phyloP scores from a whole-genome alignment of 2,329 filamentous ascomycete genomes.

The Ceratocystis papillata region DNA sequence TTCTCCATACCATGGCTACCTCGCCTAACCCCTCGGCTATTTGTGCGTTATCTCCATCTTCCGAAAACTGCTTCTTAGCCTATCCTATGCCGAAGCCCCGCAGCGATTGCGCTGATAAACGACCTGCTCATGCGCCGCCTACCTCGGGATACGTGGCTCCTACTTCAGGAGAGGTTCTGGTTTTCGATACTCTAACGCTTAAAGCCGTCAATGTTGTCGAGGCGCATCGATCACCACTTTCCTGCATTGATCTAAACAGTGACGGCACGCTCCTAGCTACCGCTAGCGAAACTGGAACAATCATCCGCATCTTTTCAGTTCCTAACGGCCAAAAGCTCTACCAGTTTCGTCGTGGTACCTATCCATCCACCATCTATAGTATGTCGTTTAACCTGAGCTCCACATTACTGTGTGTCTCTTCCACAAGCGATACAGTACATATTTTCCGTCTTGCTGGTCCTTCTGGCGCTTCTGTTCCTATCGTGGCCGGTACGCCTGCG shows the following conservation, averaged over 20 bases:
- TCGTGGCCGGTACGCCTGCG: constrained; percentile 30
- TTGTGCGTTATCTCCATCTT: constrained; percentile 84
- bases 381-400: constrained; percentile 98
- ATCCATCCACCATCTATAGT: constrained; percentile 91
- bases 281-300: constrained; percentile 92
- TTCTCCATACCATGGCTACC: constrained; percentile 83
- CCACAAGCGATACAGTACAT: constrained; percentile 90
- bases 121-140: constrained; percentile 76
- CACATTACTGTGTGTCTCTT: constrained; percentile 87
- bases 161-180: constrained; percentile 80
- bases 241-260: constrained; percentile 81
- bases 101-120: constrained; percentile 46
- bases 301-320: constrained; percentile 90
- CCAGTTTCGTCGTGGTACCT: constrained; percentile 90
- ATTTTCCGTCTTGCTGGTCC: constrained; percentile 70
- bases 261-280: constrained; percentile 88
- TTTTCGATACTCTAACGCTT: constrained; percentile 80
- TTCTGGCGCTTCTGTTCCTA: constrained; percentile 28
- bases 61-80: constrained; percentile 89
- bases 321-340: constrained; percentile 86
- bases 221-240: constrained; percentile 83
- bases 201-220: constrained; percentile 94
- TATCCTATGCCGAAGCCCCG: constrained; percentile 74
- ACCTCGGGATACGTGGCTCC: constrained; percentile 57
- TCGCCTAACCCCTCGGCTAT: constrained; percentile 88